A percentile compares a stretch with the other conserved stretches of the same genome.
Conservation (phyloP, 805 yeast genomes). For the Candida oleophila region DNA sequence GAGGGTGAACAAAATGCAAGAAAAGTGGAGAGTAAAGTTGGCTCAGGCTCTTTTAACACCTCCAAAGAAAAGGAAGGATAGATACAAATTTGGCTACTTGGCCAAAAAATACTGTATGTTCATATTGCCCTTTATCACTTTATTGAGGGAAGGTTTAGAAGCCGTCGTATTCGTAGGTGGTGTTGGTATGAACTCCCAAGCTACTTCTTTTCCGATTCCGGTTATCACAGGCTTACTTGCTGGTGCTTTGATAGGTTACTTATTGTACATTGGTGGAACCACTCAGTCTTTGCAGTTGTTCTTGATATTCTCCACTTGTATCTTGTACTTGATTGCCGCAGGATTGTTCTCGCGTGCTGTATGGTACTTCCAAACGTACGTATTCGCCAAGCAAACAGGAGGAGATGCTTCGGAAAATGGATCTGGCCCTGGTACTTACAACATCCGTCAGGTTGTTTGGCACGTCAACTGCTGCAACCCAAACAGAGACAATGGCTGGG, state of each 20-base stretch:
- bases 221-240: conserved; percentile 82
- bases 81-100: conserved; percentile 37
- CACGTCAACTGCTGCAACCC: conserved; percentile 98
- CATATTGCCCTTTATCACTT: conserved; percentile 84
- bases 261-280: conserved; percentile 81
- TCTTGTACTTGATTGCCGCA: conserved; percentile 85
- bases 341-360: conserved; percentile 92
- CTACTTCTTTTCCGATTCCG: conserved; percentile 82
- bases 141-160: conserved; percentile 88
- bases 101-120: conserved; percentile 80
- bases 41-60: conserved; percentile 74
- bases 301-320: conserved; percentile 82
- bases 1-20: conserved; percentile 93
- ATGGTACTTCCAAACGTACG: conserved; percentile 81
- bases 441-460: conserved; percentile 79
- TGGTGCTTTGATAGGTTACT: conserved; percentile 68
- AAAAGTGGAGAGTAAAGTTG: conserved; percentile 94
- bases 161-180: conserved; percentile 48
- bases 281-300: conserved; percentile 79
- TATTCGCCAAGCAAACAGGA: conserved; percentile 67
- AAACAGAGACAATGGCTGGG: conserved; percentile 91
- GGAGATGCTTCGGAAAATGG: conserved; percentile 96
- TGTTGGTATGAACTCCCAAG: conserved; percentile 37
- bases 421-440: conserved; percentile 92
- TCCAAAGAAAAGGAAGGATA: conserved; percentile 49